Base-by-base conservation (phyloP, 2,329 filamentous ascomycete species). In the Penicillium sp. region DNA sequence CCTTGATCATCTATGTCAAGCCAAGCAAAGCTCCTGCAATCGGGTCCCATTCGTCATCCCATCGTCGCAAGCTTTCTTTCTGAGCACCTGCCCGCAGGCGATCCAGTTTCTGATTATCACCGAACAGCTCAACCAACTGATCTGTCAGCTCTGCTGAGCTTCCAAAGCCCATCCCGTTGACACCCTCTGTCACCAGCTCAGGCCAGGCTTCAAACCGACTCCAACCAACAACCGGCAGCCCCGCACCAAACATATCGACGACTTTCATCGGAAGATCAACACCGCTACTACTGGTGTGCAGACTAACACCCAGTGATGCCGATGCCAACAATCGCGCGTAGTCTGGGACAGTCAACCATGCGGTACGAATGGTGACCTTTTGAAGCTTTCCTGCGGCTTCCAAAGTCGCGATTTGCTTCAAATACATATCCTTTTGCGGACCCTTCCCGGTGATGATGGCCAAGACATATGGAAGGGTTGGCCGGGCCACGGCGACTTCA, bases 181-280 rank as follows among this genome's bases (percentile, higher is more conserved):
- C 81, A 0, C 90, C 89, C 69, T 98, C 93, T 54, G 85, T 89
- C 27, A 99, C 90, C n/a, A 99, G 80, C 78, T 99, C 95, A 2
- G 85, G 81, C 83, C 96, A 96, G 62, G 93, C 94, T 71, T 93
- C 88, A 70, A 96, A 99, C 2, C 85, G 84, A 27, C 85, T 86
- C 83, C 95, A 98, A 4, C 92, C 94, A 0, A 89, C 88, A 0
- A 99, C 95, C 0, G 95, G 95, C 31, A 99, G 79, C 0, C 94
- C 95, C 0, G 93, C 90, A 2, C 95, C 95, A 73, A 99, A 98
- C 93, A 99, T 97, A 73, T 99, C 95, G 14, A 99, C 93, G 1
- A 99, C 92, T 78, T 99, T 99, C 95, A 99, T 99, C 0, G 95
- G 95, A 19, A 99, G 81, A 75, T 99, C 95, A 0, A 99, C 92